Conservation (phyloP, 495 filamentous ascomycete species). For the Pyrenopolyporus hunteri region DNA sequence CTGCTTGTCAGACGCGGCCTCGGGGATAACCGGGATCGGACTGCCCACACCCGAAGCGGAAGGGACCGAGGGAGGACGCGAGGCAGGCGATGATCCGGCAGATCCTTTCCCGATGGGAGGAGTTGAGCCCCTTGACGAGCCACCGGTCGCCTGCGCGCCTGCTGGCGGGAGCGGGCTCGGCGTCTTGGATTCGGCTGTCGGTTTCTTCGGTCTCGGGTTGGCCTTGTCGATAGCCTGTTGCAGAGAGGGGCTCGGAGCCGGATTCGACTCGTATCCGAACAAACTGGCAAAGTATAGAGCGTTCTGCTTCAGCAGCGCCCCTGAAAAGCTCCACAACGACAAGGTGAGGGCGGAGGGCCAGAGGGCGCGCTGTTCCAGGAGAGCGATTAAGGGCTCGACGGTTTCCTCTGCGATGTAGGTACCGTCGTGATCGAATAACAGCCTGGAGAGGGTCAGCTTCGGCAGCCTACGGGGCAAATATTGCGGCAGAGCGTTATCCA, state of each 20-base stretch:
- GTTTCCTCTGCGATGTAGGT: slow-evolving; percentile 37
- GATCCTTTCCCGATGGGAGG: slow-evolving; percentile 30
- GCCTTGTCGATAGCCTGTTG: slow-evolving; percentile 40
- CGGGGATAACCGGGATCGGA: slow-evolving; percentile 24
- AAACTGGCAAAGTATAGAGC: slow-evolving; percentile 33
- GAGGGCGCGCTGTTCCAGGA: slow-evolving; percentile 41
- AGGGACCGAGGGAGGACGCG: slow-evolving; percentile 34
- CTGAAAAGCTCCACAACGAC: slow-evolving; percentile 46
- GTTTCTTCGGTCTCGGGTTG: slow-evolving; percentile 43
- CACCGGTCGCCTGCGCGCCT: slow-evolving; percentile 20
- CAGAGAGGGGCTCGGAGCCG: slow-evolving; percentile 11
- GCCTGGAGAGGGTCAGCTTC: slow-evolving; percentile 33
- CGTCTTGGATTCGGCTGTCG: slow-evolving; percentile 21
- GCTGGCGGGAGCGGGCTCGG: slow-evolving; percentile 17
- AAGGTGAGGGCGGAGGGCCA: slow-evolving; percentile 45
- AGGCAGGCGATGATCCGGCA: slow-evolving; percentile 23
- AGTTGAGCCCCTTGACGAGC: slow-evolving; percentile 24
- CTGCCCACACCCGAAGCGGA: slow-evolving; percentile 39
- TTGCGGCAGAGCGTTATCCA: not conserved
- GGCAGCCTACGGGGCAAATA: not conserved
- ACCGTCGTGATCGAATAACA: slow-evolving; percentile 44
- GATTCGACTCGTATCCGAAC: slow-evolving; percentile 42
- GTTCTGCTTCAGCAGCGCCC: slow-evolving; percentile 41
- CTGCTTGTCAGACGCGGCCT: slow-evolving; percentile 18
- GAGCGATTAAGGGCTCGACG: slow-evolving; percentile 41